Evolutionary conservation across 345 rosid genomes (phyloP).

Genomic region (Eucalyptus globulus): DNA sequence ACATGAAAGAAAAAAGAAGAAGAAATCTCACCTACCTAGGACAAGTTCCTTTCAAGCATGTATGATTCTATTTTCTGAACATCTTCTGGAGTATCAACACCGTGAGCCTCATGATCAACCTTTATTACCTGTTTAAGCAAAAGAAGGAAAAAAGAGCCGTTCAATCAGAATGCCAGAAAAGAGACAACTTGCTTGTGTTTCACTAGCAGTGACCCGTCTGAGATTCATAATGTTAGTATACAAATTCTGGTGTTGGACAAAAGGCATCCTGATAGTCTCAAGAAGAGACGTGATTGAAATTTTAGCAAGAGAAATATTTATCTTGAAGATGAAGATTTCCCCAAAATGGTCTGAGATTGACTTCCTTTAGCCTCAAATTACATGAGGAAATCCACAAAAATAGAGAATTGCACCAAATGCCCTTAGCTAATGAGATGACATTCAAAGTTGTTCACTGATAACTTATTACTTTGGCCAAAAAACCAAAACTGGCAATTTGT

Average conservation of each 20-base stretch:
- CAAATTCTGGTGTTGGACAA: background rate
- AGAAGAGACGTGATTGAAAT: background rate
- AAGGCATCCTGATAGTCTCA: background rate
- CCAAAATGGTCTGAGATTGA: background rate
- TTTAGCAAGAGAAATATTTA: background rate
- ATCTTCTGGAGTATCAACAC: slow-evolving; percentile 79
- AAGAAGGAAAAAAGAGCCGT: background rate
- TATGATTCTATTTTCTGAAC: slow-evolving; percentile 72
- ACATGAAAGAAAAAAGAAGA: background rate
- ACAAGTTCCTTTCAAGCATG: slow-evolving; percentile 62
- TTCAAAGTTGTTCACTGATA: background rate
- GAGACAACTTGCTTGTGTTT: background rate
- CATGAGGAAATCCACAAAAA: background rate
- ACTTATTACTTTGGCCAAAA: background rate
- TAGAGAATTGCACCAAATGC: background rate
- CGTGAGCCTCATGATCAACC: slow-evolving; percentile 90
- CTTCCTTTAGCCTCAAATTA: background rate
- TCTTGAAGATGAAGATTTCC: background rate
- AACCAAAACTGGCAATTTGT: background rate
- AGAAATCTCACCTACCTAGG: background rate
- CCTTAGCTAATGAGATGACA: background rate
- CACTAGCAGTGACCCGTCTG: background rate
- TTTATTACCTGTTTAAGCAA: slow-evolving; percentile 56
- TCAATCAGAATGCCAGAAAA: background rate
- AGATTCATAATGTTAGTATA: background rate